phyloP scores from a whole-genome alignment of 345 rosid genomes.

The Syzygium aromaticum region DNA sequence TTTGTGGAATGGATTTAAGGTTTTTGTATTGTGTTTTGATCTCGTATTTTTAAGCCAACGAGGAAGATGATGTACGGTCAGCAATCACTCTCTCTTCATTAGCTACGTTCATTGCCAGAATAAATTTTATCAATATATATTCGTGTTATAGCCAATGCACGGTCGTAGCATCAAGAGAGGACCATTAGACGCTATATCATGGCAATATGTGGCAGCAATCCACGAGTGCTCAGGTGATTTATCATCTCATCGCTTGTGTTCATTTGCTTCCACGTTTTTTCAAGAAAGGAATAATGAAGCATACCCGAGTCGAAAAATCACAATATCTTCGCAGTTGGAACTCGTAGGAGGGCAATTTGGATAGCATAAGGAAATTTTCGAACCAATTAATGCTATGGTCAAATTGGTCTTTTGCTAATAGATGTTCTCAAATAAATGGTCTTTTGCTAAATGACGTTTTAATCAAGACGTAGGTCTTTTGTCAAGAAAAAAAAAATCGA shows the following conservation, averaged over 20 bases:
- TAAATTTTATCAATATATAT: neutral
- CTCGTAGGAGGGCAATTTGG: neutral
- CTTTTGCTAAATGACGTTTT: neutral
- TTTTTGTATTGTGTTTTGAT: neutral
- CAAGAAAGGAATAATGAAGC: neutral
- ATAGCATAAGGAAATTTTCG: neutral
- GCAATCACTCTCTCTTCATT: neutral
- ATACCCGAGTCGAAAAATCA: neutral
- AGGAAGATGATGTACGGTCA: neutral
- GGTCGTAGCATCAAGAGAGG: too few species aligned
- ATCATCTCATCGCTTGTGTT: too few species aligned
- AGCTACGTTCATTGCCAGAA: neutral
- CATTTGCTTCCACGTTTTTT: neutral
- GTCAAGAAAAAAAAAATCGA: neutral
- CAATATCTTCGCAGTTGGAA: neutral
- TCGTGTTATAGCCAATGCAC: neutral
- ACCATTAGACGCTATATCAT: too few species aligned
- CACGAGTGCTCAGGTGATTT: accelerated
- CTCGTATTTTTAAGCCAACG: neutral
- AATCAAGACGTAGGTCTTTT: neutral
- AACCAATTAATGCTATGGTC: neutral
- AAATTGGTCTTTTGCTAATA: neutral
- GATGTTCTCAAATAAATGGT: too few species aligned
- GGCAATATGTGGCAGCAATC: neutral
- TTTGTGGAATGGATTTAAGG: neutral